Evolutionary conservation across 768 basidiomycete species (phyloP).

Genomic region (Rossbeevera mucosa): DNA sequence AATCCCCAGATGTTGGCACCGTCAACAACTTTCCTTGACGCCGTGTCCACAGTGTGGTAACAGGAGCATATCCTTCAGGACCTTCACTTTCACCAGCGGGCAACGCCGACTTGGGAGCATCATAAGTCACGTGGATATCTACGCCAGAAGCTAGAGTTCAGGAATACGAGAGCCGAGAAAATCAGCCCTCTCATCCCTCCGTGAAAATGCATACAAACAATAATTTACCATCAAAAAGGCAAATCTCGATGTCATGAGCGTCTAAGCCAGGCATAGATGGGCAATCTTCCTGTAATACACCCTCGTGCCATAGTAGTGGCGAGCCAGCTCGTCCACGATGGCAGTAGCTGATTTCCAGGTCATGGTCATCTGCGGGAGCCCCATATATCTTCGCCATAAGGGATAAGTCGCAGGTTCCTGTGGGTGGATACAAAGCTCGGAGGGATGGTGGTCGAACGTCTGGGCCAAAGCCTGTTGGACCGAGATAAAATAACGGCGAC

Average conservation of each 20-base stretch:
- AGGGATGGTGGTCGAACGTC: background rate
- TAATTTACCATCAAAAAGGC: conserved; percentile 4
- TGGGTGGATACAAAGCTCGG: background rate
- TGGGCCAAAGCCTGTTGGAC: background rate
- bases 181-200: background rate
- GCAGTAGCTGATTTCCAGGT: background rate
- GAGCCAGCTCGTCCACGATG: background rate
- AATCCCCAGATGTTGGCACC: background rate
- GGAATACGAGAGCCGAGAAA: background rate
- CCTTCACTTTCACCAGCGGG: too few species aligned
- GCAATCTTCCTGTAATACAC: background rate
- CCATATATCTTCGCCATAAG: background rate
- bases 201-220: background rate
- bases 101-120: background rate
- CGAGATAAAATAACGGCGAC: background rate
- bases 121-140: background rate
- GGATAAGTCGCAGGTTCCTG: background rate
- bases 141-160: conserved; percentile 3
- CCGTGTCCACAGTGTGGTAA: background rate
- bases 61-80: too few species aligned
- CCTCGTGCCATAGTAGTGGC: background rate
- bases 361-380: conserved; percentile 1
- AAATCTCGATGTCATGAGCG: background rate
- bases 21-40: background rate
- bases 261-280: conserved; percentile 1